Base-by-base conservation (phyloP, 2,329 filamentous ascomycete genomes). In the Colletotrichum eremochloae region DNA sequence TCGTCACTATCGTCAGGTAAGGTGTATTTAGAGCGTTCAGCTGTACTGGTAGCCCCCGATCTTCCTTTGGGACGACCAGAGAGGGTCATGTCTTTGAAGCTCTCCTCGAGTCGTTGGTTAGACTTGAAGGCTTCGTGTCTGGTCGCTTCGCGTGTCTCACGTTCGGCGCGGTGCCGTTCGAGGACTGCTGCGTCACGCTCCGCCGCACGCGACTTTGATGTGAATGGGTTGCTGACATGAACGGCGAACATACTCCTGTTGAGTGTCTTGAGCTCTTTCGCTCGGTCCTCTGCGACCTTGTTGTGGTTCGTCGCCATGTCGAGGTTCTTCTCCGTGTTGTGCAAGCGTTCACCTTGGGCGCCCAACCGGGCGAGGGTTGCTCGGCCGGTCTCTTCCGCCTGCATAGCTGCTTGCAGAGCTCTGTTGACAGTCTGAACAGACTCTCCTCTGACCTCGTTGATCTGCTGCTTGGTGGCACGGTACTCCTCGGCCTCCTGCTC, bases 211-310 rank as follows among this genome's bases (percentile, higher is more conserved):
- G 87, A 88, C 74, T 89, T 90, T 18, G 90, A 90, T 0, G 93
- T 96, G 80, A 97, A 94, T 0, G 92, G 92, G 77, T 94, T 94
- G 65, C 86, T 86, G 36, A 95, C 91, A 78, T 95, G 92, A 31
- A 95, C 89, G 6, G 94, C 93, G 78, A 97, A 97, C 94, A 98
- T 97, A 84, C 92, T 95, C 74, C 92, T 87, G 82, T 98, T 97
- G 62, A 97, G 86, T 1, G 90, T 94, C 84, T 96, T 96, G 48
- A 98, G 85, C 79, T 97, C 94, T 60, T 91, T 89, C 1, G 94
- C 92, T 76, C 94, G 93, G 75, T 95, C 94, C 76, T 95, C 91
- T 0, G 94, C 93, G 71, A 93, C 85, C 70, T 90, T 89, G 76
- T 93, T 94, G 79, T 95, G 91, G 74, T 92, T 92, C n/a, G 89